These are phyloP conservation scores for Nakazawaea ambrosiae DNA, from an alignment of 805 yeast genomes.

Conservation along the genomic window DNA sequence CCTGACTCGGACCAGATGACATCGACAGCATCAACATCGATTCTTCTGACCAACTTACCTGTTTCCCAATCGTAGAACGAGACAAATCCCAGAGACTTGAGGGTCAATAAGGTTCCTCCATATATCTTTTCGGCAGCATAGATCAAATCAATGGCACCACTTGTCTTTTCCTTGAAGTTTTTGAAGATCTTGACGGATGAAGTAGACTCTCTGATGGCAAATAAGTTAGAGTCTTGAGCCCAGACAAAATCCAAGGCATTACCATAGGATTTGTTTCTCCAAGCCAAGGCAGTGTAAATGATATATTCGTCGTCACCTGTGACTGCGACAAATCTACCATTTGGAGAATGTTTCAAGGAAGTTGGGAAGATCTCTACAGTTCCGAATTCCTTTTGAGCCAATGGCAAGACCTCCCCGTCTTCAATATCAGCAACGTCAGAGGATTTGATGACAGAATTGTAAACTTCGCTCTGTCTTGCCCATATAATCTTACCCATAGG, in stretches of 20 bases:
- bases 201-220: conserved; percentile 70
- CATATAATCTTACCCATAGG: conserved; percentile 85
- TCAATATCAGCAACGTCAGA: conserved; percentile 53
- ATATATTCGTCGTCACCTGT: conserved; percentile 98
- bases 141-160: conserved; percentile 55
- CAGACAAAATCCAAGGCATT: conserved; percentile 87
- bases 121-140: conserved; percentile 74
- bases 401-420: conserved; percentile 75
- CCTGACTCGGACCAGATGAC: conserved; percentile 94
- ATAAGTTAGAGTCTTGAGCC: conserved; percentile 86
- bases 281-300: conserved; percentile 92
- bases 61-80: conserved; percentile 93
- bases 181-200: conserved; percentile 65
- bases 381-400: conserved; percentile 89
- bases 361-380: conserved; percentile 89
- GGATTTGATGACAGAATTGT: conserved; percentile 69
- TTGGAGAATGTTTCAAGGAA: conserved; percentile 84
- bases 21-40: conserved; percentile 79
- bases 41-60: conserved; percentile 76
- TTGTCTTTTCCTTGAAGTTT: conserved; percentile 75
- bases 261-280: conserved; percentile 96
- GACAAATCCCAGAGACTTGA: conserved; percentile 76
- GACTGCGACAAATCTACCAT: conserved; percentile 94
- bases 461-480: conserved; percentile 87
- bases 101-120: conserved; percentile 85